phyloP scores from a whole-genome alignment of 176 grass and related monocot species.

The Zea luxurians region DNA sequence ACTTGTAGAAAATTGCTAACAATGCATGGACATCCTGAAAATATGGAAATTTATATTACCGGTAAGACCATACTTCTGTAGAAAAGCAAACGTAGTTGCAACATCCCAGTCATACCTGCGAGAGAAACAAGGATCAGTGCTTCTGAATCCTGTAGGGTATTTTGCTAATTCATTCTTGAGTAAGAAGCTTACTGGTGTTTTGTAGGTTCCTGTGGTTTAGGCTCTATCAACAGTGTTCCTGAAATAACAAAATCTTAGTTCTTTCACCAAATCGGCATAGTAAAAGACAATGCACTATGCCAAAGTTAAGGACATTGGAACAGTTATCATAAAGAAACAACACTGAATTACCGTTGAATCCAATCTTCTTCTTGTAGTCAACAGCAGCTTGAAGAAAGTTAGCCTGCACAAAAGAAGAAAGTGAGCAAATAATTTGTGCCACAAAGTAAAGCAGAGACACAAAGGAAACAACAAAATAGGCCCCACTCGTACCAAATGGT shows the following conservation, averaged over 20 bases:
- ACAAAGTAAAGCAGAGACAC: constrained; percentile 19
- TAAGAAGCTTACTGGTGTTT: constrained; percentile 84
- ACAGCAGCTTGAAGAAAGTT: constrained; percentile 90
- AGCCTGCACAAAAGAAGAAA: constrained; percentile 52
- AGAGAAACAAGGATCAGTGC: constrained; percentile 32
- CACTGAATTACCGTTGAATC: constrained; percentile 68
- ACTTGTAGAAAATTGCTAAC: neutral
- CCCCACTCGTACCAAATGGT: constrained; percentile 67
- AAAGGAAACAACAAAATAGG: constrained; percentile 6
- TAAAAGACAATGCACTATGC: neutral
- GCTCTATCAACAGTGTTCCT: constrained; percentile 88
- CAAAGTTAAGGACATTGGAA: neutral
- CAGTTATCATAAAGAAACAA: constrained; percentile 10
- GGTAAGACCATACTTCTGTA: constrained; percentile 90
- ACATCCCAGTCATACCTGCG: constrained; percentile 97
- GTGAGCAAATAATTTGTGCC: neutral
- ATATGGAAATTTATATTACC: constrained; percentile 42
- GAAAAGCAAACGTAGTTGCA: constrained; percentile 84
- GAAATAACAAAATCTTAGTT: constrained; percentile 25
- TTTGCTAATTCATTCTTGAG: constrained; percentile 1
- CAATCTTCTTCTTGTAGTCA: constrained; percentile 93
- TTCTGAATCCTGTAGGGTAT: neutral
- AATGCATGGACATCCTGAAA: neutral
- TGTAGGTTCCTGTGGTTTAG: constrained; percentile 97
- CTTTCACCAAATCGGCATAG: constrained; percentile 3